Percentiles rank a stretch among this genome's conserved stretches.
Conservation (phyloP, 805 yeast genomes). For the Blastobotrys parvus region DNA sequence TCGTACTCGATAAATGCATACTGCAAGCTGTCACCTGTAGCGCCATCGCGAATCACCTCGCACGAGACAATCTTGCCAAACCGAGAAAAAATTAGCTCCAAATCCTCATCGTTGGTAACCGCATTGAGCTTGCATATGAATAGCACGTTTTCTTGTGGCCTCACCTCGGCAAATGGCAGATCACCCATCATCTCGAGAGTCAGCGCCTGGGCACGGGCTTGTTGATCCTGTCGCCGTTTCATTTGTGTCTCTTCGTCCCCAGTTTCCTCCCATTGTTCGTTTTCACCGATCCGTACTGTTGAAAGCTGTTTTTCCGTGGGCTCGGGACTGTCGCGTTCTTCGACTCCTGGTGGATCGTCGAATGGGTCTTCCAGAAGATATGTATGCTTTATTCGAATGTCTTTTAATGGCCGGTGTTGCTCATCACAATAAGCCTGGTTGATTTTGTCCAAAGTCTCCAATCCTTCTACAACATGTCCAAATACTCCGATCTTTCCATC, state of each 20-base stretch:
- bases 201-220: slow-evolving; percentile 46
- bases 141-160: slow-evolving; percentile 53
- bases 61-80: slow-evolving; percentile 49
- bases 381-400: slow-evolving; percentile 44
- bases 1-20: slow-evolving; percentile 60
- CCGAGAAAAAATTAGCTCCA: slow-evolving; percentile 48
- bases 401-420: slow-evolving; percentile 35
- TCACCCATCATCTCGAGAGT: slow-evolving; percentile 60
- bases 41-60: slow-evolving; percentile 43
- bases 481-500: slow-evolving; percentile 29
- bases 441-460: slow-evolving; percentile 37
- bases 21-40: slow-evolving; percentile 42
- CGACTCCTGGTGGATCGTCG: slow-evolving; percentile 28
- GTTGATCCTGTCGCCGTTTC: slow-evolving; percentile 24
- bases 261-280: slow-evolving; percentile 21
- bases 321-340: slow-evolving; percentile 29
- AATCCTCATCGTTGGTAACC: slow-evolving; percentile 49
- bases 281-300: slow-evolving; percentile 22
- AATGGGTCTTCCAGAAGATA: slow-evolving; percentile 49
- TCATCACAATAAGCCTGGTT: slow-evolving; percentile 35
- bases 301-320: slow-evolving; percentile 32
- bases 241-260: slow-evolving; percentile 25
- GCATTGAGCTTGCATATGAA: slow-evolving; percentile 60
- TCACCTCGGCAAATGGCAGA: slow-evolving; percentile 45
- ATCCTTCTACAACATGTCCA: slow-evolving; percentile 46